Evolutionary conservation across 1,139 yeast species (phyloP).

Genomic region (Saccharomycopsis phalli): DNA sequence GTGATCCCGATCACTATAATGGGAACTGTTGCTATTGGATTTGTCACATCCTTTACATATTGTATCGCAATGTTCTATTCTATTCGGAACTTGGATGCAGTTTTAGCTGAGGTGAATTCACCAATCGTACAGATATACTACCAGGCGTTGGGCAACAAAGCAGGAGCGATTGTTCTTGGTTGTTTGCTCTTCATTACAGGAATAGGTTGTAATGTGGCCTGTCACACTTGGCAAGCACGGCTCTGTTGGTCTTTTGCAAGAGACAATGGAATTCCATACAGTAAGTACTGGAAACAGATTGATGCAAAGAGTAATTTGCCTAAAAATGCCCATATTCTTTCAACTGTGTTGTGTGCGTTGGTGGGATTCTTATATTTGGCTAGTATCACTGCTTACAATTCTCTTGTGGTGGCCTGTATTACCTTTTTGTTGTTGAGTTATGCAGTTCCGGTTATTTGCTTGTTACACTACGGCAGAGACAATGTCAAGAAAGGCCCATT

Average conservation of each 20-base stretch:
- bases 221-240: conserved; percentile 73
- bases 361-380: conserved; percentile 46
- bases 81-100: conserved; percentile 39
- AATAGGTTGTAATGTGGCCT: conserved; percentile 59
- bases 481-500: conserved; percentile 61
- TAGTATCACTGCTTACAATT: conserved; percentile 47
- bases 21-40: conserved; percentile 60
- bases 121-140: conserved; percentile 56
- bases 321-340: conserved; percentile 45
- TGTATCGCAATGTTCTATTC: conserved; percentile 57
- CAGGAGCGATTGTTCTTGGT: conserved; percentile 54
- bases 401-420: conserved; percentile 48
- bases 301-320: conserved; percentile 41
- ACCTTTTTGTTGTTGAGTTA: conserved; percentile 43
- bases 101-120: conserved; percentile 41
- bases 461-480: conserved; percentile 49
- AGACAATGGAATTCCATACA: conserved; percentile 48
- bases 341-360: conserved; percentile 38
- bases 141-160: conserved; percentile 46
- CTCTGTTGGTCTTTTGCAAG: conserved; percentile 73
- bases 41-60: conserved; percentile 51
- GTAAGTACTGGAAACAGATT: conserved; percentile 39
- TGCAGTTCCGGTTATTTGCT: conserved; percentile 41
- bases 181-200: conserved; percentile 52
- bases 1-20: conserved; percentile 56